phyloP scores from a whole-genome alignment of 768 basidiomycete species.

The Chiua virens region DNA sequence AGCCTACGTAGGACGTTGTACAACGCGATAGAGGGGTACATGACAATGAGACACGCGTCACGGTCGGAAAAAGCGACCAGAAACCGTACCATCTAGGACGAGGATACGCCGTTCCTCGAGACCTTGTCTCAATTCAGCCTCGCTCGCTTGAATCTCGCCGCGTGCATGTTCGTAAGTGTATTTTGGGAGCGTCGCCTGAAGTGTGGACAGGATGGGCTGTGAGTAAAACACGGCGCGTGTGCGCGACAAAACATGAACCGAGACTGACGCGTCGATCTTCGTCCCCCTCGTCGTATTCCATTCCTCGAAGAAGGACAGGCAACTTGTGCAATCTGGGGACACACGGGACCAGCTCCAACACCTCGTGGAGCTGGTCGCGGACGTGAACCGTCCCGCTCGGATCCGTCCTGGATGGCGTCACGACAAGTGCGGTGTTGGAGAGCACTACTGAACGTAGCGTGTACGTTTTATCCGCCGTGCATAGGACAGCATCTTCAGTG shows the following conservation, averaged over 20 bases:
- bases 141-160: conserved; percentile 77
- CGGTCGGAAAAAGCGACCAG: background rate
- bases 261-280: conserved; percentile 40
- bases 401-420: conserved; percentile 47
- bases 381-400: conserved; percentile 56
- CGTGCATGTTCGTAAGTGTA: conserved; percentile 57
- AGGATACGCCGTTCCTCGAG: conserved; percentile 72
- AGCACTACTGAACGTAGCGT: conserved; percentile 80
- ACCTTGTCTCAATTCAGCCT: conserved; percentile 65
- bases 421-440: conserved; percentile 84
- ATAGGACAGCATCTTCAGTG: conserved; percentile 87
- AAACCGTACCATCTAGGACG: conserved; percentile 56
- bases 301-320: conserved; percentile 55
- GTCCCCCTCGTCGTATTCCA: conserved; percentile 66
- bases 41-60: background rate
- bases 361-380: conserved; percentile 76
- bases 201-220: background rate
- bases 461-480: conserved; percentile 81
- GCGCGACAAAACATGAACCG: background rate
- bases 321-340: conserved; percentile 78
- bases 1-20: conserved; percentile 40
- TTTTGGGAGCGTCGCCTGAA: conserved; percentile 43
- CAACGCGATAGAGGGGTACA: no score
- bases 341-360: conserved; percentile 78
- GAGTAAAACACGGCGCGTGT: background rate